Evolutionary conservation across 208 protist species (phyloP), one percentile per base, ranked within the genome.

Genomic region (Acanthamoeba royreba): DNA sequence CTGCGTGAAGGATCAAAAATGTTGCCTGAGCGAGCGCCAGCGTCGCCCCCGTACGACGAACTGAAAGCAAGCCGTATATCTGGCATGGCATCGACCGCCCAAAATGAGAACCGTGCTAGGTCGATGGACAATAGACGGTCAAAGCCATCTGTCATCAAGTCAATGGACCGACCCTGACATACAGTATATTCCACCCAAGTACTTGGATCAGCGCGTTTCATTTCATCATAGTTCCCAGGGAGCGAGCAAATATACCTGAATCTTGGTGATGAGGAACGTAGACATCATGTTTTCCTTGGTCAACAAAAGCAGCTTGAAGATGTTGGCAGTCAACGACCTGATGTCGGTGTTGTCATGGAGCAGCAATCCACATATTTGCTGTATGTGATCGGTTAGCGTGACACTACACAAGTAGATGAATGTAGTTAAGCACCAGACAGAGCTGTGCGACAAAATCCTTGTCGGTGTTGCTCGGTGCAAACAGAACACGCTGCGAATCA

Each of bases 221-320:
- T 42, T 35, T 22, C 25, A 22, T 66, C 15, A 33, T 43, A 49
- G 33, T 52, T 86, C 1, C n/a, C 38, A 8, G 7, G 0, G 28
- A 35, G 40, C 15, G 33, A 9, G 11, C 63, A 38, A 40, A 46
- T 79, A 4, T 81, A 43, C 33, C 40, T 49, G 15, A 91, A n/a
- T 11, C 28, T 63, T 1, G 69, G 46, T 8, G 61, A 43, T 22
- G 69, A 31, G n/a, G 17, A 88, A 58, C 45, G 85, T 47, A 43
- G 25, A 28, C 47, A 93, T 47, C 43, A 77, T 40, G 63, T 72
- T 7, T 46, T 66, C 63, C 61, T 92, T n/a, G 43, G 43, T 79
- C 25, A 86, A 8, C 0, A 95, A 9, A 0, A 95, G 25, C 52
- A 95, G 43, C 49, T 92, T 95, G 74, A 79, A 94, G 4, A 95